Percentiles rank a stretch among this genome's conserved stretches.
phyloP scores from a whole-genome alignment of 2,329 filamentous ascomycete species.

The Beauveria sp. region DNA sequence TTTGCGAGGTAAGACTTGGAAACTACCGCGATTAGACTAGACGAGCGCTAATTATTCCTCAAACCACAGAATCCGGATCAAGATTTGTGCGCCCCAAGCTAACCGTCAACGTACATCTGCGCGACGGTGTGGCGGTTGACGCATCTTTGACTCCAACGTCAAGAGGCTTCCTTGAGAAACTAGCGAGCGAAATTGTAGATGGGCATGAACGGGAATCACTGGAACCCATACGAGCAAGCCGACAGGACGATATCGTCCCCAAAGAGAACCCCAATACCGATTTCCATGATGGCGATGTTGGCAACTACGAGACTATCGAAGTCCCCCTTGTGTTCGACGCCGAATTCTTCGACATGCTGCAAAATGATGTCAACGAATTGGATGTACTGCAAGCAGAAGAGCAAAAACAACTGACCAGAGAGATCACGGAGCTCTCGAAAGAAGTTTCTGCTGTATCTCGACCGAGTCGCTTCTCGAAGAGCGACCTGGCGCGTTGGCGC shows the following conservation, averaged over 20 bases:
- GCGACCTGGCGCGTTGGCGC: conserved; percentile 68
- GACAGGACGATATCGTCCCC: neutral
- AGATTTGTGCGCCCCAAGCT: conserved; percentile 57
- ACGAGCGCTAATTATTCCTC: neutral
- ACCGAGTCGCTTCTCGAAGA: conserved; percentile 53
- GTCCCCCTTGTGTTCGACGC: conserved; percentile 69
- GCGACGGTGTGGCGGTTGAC: conserved; percentile 60
- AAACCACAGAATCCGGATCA: conserved; percentile 28
- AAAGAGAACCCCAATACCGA: neutral
- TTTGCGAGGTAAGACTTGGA: conserved; percentile 36
- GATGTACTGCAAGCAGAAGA: conserved; percentile 62
- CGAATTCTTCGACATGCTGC: conserved; percentile 72
- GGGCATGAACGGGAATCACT: conserved; percentile 2
- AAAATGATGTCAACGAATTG: conserved; percentile 61
- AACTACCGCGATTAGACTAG: neutral
- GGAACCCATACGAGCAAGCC: neutral
- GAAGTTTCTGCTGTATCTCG: conserved; percentile 58
- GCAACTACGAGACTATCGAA: conserved; percentile 43
- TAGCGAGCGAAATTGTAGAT: conserved; percentile 35
- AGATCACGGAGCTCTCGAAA: conserved; percentile 57
- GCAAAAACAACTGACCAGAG: conserved; percentile 50
- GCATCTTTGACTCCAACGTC: conserved; percentile 61
- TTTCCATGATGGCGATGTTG: neutral
- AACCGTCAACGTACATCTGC: conserved; percentile 59
- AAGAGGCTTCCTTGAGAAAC: conserved; percentile 52